Percentiles rank a stretch among this genome's conserved stretches.
phyloP scores from a whole-genome alignment of 768 basidiomycete genomes.

The Russula vinacea region DNA sequence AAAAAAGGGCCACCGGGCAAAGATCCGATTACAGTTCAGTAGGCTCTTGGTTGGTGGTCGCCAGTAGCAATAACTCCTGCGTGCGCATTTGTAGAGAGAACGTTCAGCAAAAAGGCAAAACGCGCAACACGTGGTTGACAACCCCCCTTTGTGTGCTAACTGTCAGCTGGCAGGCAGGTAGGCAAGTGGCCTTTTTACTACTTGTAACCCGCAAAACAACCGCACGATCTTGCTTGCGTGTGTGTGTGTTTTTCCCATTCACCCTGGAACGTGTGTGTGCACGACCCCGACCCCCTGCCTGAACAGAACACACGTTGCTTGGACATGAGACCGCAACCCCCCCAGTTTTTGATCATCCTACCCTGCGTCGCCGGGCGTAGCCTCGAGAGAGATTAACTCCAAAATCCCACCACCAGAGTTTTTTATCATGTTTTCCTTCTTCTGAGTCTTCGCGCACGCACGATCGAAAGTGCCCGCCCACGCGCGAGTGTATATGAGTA shows the following conservation, averaged over 20 bases:
- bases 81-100: too few species aligned
- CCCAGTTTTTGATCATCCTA: neutral
- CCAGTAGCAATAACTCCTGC: too few species aligned
- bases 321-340: neutral
- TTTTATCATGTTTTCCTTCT: neutral
- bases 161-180: too few species aligned
- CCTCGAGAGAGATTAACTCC: neutral
- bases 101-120: too few species aligned
- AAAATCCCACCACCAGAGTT: neutral
- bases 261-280: conserved; percentile 4
- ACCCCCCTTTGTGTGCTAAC: neutral
- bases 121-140: neutral
- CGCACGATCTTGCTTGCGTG: neutral
- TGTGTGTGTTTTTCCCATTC: neutral
- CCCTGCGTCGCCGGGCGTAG: neutral
- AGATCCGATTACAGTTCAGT: too few species aligned
- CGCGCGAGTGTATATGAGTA: too few species aligned
- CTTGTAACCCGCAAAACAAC: too few species aligned
- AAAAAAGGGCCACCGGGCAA: too few species aligned
- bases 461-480: neutral
- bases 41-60: too few species aligned
- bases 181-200: too few species aligned
- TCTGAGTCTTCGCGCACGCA: too few species aligned
- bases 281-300: neutral
- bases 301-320: conserved; percentile 1